Evolutionary conservation across 805 yeast genomes (phyloP).

Genomic region (Monosporozyma aquatica): DNA sequence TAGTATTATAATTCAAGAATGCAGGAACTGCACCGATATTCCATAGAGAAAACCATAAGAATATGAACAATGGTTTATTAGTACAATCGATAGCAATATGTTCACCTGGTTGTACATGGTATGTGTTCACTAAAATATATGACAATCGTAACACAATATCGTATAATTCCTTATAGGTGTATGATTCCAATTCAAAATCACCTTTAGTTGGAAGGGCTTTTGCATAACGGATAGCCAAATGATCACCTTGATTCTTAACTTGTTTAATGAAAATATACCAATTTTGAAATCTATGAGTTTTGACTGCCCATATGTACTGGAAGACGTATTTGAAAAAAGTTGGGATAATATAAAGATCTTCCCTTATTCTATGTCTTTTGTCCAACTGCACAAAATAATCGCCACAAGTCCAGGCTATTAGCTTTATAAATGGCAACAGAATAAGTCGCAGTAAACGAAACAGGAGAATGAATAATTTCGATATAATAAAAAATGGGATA

Average conservation of each 20-base stretch:
- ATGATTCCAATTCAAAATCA: slow-evolving; percentile 51
- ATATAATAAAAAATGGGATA: slow-evolving; percentile 8
- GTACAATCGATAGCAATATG: slow-evolving; percentile 67
- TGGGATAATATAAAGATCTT: slow-evolving; percentile 46
- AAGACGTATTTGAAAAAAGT: slow-evolving; percentile 35
- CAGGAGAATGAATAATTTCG: slow-evolving; percentile 10
- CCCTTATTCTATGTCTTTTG: slow-evolving; percentile 31
- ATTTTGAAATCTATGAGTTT: slow-evolving; percentile 36
- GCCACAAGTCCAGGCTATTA: slow-evolving; percentile 9
- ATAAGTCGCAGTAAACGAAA: slow-evolving; percentile 13
- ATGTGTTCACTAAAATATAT: slow-evolving; percentile 50
- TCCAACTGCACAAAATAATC: slow-evolving; percentile 18
- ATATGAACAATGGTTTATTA: slow-evolving; percentile 73
- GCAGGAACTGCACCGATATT: slow-evolving; percentile 86
- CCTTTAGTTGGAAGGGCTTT: slow-evolving; percentile 34
- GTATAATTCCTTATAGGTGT: slow-evolving; percentile 61
- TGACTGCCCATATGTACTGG: slow-evolving; percentile 31
- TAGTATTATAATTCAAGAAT: slow-evolving; percentile 71
- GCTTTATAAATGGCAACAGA: slow-evolving; percentile 10
- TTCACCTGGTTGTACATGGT: slow-evolving; percentile 57
- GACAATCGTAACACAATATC: slow-evolving; percentile 59
- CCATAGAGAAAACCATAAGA: slow-evolving; percentile 83
- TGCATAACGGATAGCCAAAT: slow-evolving; percentile 52
- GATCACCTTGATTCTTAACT: slow-evolving; percentile 41
- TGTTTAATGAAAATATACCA: slow-evolving; percentile 63